Base-by-base conservation (phyloP, 768 basidiomycete genomes). In the Phaeotremella skinneri region DNA sequence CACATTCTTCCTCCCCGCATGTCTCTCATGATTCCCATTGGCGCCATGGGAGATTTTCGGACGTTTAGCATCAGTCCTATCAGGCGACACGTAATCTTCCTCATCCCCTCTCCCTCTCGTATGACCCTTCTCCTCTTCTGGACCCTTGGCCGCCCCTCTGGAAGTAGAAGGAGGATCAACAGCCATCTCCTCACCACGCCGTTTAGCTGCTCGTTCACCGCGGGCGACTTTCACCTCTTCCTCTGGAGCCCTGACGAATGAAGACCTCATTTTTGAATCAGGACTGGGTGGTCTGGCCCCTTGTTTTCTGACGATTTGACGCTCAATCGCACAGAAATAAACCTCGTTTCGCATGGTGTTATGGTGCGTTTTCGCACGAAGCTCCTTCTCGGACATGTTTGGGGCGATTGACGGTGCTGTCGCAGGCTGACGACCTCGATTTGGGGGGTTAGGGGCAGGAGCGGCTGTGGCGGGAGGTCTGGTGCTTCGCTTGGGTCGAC, bases 341-440 rank as follows among this genome's bases (percentile, higher is more conserved):
- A 74, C 74, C 47, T 77, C 66, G 54, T 78, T 78, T 29, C 61
- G 58, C 7, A 56, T 61, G 21, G 76, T 77, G 52, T 78, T 74
- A 9, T 62, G 55, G 16, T 61, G 43, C 4, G 78, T 78, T 5
- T 72, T 62, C 1, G 67, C 62, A 26, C 68, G 62, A 14, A 78
- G 68, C 52, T 78, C 72, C 50, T 71, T 73, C 51, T 72, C 74
- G 17, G 75, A 74, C 52, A 76, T 67, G 34, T 58, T 51, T 3
- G 66, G 62, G 3, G 57, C 59, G 16, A 63, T 63, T 16, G 52
- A 58, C 11, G 45, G 52, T 2, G 31, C 41, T 0, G 52, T 30
- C 3, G 56, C 48, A 4, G 48, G 49, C 32, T 50, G 39, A 34
- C 30, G 37, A 21, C 9, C 58, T 26, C n/a, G 14, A 20, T 37